These are phyloP conservation scores for Cercospora canescens DNA, from an alignment of 2,329 filamentous ascomycete species.

Conservation along the genomic window DNA sequence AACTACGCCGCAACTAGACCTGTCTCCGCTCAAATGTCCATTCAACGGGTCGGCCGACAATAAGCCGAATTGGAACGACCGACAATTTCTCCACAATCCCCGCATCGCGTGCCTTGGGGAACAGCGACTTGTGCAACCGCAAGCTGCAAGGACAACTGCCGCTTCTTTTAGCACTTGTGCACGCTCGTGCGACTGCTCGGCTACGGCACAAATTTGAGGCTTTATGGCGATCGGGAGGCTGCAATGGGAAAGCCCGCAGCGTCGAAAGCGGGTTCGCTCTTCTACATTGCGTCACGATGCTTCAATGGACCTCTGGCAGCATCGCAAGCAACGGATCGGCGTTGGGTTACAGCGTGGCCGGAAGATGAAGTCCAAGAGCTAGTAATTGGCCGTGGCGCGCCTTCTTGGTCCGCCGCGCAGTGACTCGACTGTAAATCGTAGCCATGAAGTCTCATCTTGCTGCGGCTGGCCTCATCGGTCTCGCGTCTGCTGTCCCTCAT, in stretches of 20 bases:
- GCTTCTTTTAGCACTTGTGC: not conserved
- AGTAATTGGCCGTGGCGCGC: constrained; percentile 5
- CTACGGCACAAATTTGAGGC: not conserved
- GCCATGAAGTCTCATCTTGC: constrained; percentile 16
- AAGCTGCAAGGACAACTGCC: constrained; percentile 7
- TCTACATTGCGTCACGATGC: not conserved
- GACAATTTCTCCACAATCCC: constrained; percentile 5
- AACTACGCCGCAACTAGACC: not conserved
- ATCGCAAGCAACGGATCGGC: not conserved
- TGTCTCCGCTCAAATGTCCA: not conserved
- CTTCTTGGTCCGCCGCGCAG: not conserved
- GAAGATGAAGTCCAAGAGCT: constrained; percentile 1
- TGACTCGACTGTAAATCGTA: not conserved
- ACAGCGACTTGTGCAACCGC: not conserved
- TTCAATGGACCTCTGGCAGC: not conserved
- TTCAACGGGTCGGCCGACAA: not conserved
- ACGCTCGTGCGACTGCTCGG: not conserved
- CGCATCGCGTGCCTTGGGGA: not conserved
- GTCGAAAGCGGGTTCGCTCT: not conserved
- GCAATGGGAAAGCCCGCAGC: not conserved
- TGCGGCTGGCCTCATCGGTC: constrained; percentile 10
- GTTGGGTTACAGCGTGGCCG: not conserved
- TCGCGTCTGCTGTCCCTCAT: constrained; percentile 12
- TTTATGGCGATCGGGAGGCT: not conserved
- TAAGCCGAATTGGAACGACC: not conserved